Evolutionary conservation across 2,329 filamentous ascomycete species (phyloP), one percentile per base, ranked within the genome.

Genomic region (Apiospora malaysiana): DNA sequence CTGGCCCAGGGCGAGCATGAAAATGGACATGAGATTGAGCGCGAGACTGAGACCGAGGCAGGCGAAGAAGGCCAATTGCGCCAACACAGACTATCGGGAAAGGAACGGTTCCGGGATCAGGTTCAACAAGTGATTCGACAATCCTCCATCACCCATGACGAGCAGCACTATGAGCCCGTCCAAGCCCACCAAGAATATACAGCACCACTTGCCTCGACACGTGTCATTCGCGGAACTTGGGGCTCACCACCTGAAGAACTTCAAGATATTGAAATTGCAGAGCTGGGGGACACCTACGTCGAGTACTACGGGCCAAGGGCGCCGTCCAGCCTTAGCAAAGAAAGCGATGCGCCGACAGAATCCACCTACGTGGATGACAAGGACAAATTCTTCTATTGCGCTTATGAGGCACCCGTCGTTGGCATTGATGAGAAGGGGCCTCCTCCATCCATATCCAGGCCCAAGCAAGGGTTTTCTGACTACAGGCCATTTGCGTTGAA

Each of bases 261-360:
- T 12, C 47, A 69, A 59, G 70, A 71, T 10, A 23, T 56, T 6
- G n/a, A 69, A 14, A 71, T 71, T 40, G 56, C 70, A 18, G 71
- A 72, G 45, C 66, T 72, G 5, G 63, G 47, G 4, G 67, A 9
- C 14, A 45, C 71, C 7, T 40, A 68, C 42, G 45, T 68, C 32
- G 71, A 70, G 45, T 70, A 69, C 25, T 72, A 72, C 42, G 69
- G 65, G 4, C 71, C 69, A 9, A 59, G 69, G n/a, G 71, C 71
- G 21, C 71, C 71, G 59, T 72, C 71, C 25, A 37, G 66, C 7
- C 69, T 72, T 4, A 72, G 71, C 47, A 67, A 69, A 12, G 43
- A 49, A 10, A 72, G 71, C 67, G 69, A 70, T 37, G 45, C 18
- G 14, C 32, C 25, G 5, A 69, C 71, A 42, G 71, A 72, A 25